These are phyloP conservation scores for Nitzschia palea DNA, from an alignment of 108 stramenopile species.

Conservation along the genomic window DNA sequence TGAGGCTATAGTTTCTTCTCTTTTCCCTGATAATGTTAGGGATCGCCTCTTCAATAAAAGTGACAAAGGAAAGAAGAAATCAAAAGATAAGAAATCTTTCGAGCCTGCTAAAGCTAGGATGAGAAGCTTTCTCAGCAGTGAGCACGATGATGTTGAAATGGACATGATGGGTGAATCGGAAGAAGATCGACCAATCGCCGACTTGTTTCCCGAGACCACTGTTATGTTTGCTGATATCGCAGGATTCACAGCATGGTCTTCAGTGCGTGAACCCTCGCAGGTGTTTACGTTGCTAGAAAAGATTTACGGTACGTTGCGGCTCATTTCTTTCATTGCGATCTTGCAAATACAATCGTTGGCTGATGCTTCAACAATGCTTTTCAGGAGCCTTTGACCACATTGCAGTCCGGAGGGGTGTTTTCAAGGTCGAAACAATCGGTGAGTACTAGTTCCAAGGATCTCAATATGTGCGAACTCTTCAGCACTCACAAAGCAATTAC, in stretches of 20 bases:
- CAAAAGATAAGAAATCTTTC: neutral
- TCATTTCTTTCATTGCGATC: too few species aligned
- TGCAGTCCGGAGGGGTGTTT: neutral
- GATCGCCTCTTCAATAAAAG: neutral
- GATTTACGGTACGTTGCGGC: neutral
- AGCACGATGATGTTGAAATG: neutral
- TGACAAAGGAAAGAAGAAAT: neutral
- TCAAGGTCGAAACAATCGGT: constrained; percentile 10
- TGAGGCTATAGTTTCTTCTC: constrained; percentile 11
- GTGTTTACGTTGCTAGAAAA: constrained; percentile 1
- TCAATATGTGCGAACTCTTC: too few species aligned
- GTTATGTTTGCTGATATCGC: constrained; percentile 14
- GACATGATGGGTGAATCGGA: neutral
- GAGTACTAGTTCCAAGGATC: neutral
- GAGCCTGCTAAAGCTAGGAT: constrained; percentile 1
- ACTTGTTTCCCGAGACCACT: constrained; percentile 8
- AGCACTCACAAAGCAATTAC: too few species aligned
- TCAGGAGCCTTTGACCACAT: constrained; percentile 5
- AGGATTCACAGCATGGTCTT: constrained; percentile 1
- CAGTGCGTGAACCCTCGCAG: neutral
- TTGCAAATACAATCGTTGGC: too few species aligned
- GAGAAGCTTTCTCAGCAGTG: constrained; percentile 4
- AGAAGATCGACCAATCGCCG: neutral
- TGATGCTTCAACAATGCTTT: too few species aligned
- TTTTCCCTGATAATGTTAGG: constrained; percentile 15